Percentiles rank a stretch among this genome's conserved stretches.
phyloP scores from a whole-genome alignment of 75 land plant genomes.

The Chamaecyparis obtusa region DNA sequence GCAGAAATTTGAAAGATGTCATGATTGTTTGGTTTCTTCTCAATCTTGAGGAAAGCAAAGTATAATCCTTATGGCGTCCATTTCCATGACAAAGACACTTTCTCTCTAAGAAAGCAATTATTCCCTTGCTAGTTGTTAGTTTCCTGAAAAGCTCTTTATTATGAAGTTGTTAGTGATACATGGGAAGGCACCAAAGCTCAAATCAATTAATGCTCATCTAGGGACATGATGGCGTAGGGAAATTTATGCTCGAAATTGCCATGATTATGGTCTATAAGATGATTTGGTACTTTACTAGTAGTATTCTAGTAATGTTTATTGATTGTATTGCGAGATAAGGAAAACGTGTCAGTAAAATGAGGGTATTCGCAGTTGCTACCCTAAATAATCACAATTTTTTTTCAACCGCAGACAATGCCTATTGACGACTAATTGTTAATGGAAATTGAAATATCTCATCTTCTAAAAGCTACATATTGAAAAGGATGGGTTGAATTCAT shows the following conservation, averaged over 20 bases:
- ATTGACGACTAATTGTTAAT: not conserved
- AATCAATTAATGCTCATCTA: not conserved
- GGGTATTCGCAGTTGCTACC: not conserved
- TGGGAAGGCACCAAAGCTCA: not conserved
- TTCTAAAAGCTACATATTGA: not conserved
- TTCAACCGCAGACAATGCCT: not conserved
- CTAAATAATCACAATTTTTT: not conserved
- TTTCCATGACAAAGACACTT: not conserved
- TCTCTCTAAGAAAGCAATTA: not conserved
- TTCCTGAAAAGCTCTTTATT: not conserved
- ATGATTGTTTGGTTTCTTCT: not conserved
- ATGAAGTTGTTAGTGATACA: not conserved
- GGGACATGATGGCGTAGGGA: not conserved
- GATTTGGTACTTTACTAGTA: not conserved
- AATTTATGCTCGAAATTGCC: not conserved
- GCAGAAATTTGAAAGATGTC: not conserved
- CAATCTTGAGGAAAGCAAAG: not conserved
- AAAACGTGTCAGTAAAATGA: not conserved
- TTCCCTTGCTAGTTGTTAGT: not conserved
- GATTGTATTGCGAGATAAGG: not conserved
- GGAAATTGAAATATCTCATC: not conserved
- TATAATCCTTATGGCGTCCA: not conserved
- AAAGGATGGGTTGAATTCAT: not conserved
- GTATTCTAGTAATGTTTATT: not conserved
- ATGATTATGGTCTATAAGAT: not conserved